Evolutionary conservation across 345 rosid genomes (phyloP).

Genomic region (Citrus mangshanensis): DNA sequence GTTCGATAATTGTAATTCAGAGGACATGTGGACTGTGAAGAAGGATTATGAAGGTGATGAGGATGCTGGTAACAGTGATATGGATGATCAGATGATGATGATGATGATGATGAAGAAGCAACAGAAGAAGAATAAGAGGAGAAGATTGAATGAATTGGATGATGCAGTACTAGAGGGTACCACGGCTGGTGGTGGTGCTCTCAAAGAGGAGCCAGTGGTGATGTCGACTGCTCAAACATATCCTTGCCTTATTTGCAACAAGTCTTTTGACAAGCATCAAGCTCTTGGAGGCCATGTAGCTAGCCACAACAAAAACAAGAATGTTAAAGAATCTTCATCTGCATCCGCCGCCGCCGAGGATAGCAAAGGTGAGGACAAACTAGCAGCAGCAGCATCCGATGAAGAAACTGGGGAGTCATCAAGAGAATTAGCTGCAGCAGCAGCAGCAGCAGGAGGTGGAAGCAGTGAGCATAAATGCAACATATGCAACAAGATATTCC

Average conservation of each 20-base stretch:
- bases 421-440: not conserved
- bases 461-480: slow-evolving; percentile 35
- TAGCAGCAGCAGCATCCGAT: slow-evolving; percentile 13
- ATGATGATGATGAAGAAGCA: not conserved
- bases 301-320: slow-evolving; percentile 46
- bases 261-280: slow-evolving; percentile 41
- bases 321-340: slow-evolving; percentile 11
- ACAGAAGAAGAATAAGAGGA: slow-evolving; percentile 30
- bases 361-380: not conserved
- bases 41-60: slow-evolving; percentile 3
- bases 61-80: not conserved
- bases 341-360: not conserved
- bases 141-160: slow-evolving; percentile 36
- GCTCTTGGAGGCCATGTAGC: slow-evolving; percentile 57
- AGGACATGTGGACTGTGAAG: not conserved
- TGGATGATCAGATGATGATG: not conserved
- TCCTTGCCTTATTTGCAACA: slow-evolving; percentile 40
- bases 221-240: not conserved
- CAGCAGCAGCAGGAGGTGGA: not conserved
- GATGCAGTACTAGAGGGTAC: not conserved
- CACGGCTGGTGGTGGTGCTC: not conserved
- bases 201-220: not conserved
- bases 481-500: slow-evolving; percentile 32
- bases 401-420: slow-evolving; percentile 22
- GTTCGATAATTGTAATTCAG: not conserved